Base-by-base conservation (phyloP, 345 rosid genomes). In the Hevea brasiliensis region DNA sequence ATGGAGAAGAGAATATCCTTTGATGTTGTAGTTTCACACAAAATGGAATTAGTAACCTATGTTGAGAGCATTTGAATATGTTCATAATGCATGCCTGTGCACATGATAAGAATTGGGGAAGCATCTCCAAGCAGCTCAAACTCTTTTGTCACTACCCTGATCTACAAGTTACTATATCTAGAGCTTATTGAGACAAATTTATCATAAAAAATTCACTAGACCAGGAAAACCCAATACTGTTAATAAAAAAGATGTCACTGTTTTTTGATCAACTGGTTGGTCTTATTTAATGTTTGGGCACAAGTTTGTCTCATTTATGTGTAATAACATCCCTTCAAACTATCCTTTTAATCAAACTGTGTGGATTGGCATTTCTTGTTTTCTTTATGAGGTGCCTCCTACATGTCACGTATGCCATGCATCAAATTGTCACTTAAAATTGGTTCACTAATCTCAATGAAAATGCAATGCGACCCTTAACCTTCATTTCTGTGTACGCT, bases 1-100 rank as follows among this genome's bases (percentile, higher is more conserved):
- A 68, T 82, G 90, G 86, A 83, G 89, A 72, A 86, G 80, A 86
- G 86, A 88, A 88, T 86, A 88, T 88, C 92, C 92, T 86, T 83
- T 66, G 21, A 41, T 32, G 29, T 53, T 61, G 60, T 56, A 35
- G 11, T 65, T 55, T 57, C 50, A 20, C 20, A 51, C 18, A 26
- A 15, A 29, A 48, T 14, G 32, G 48, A 26, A 47, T 58, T 11
- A 8, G 35, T 26, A 8, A 44, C 50, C 45, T 54, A 10, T 27
- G 42, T n/a, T 77, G 35, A 29, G 74, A 44, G 21, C 47, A 53
- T 69, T 53, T 50, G 8, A 10, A 45, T 7, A 8, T 48, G 59
- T 53, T 21, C n/a, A 23, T 55, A 65, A 23, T 44, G 27, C 67
- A 63, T 64, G 32, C 5, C 51, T 64, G 8, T 64, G 8, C 26